Evolutionary conservation across 2,329 filamentous ascomycete species (phyloP), one percentile per base, ranked within the genome.

Genomic region (Cladosporium sphaerospermum): DNA sequence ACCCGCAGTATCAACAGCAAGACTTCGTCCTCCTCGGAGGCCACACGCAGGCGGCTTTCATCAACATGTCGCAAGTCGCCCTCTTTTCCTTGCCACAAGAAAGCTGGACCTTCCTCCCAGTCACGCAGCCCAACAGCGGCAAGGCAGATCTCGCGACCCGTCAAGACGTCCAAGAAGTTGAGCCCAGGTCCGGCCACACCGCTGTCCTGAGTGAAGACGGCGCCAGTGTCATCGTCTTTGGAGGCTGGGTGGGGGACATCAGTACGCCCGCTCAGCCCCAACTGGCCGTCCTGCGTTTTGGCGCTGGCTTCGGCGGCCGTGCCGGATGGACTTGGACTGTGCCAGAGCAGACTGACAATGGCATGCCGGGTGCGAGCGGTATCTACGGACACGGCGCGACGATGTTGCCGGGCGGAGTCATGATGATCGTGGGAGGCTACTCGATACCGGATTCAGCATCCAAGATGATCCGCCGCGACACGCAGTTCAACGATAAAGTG

Each of bases 31-130:
- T 96, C 18, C 73, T 96, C 13, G 92, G 91, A 39, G 92, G 92
- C 0, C 90, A 96, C 66, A 95, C 90, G 0, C 77, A 82, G 60
- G 71, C 75, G 13, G 91, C 90, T 0, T 96, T 96, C 66, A 85
- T 96, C 72, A 95, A 96, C 68, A 96, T 95, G 86, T 95, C 89
- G 53, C 88, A 89, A 41, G 82, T 92, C 1, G 92, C 90, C 0
- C 74, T 96, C 1, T 96, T 91, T 77, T 91, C 84, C 51, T 75
- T 96, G 6, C 92, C 92, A 0, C 86, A 95, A 63, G 84, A 90
- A 64, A 85, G 81, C 50, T 97, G 92, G 92, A 85, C 82, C 28
- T 96, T 92, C 67, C 74, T 95, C 23, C 75, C 78, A 1, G 81
- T 91, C n/a, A 73, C 78, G 6, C 73, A 75, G 52, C 70, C 73